These are phyloP conservation scores for Adansonia grandidieri DNA, from an alignment of 441 rosid genomes.

Conservation along the genomic window DNA sequence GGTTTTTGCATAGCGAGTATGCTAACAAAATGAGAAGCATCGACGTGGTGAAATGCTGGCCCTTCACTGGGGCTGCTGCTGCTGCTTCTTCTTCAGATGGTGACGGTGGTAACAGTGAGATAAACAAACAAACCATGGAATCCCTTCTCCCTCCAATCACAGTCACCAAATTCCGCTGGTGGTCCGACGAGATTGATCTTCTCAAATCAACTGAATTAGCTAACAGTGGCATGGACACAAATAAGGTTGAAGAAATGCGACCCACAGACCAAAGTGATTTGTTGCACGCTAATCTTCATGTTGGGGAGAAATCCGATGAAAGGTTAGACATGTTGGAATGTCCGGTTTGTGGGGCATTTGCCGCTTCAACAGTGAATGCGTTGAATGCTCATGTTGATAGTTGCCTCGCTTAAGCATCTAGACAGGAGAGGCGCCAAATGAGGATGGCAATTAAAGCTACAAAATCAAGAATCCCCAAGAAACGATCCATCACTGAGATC, in stretches of 20 bases:
- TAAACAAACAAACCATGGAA: conserved; percentile 32
- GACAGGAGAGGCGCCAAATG: conserved; percentile 32
- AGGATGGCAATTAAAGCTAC: conserved; percentile 32
- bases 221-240: background rate
- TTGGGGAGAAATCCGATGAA: conserved; percentile 28
- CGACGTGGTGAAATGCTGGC: conserved; percentile 59
- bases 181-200: conserved; percentile 55
- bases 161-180: conserved; percentile 64
- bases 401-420: conserved; percentile 31
- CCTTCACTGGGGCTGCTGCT: conserved; percentile 38
- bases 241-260: background rate
- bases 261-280: conserved; percentile 1
- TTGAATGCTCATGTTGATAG: conserved; percentile 32
- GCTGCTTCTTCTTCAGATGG: background rate
- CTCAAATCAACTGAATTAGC: conserved; percentile 29
- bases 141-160: conserved; percentile 55
- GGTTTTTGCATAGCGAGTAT: conserved; percentile 46
- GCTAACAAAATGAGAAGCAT: conserved; percentile 44
- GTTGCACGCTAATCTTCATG: conserved; percentile 4
- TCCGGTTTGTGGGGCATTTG: conserved; percentile 34
- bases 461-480: conserved; percentile 49
- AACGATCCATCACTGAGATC: conserved; percentile 55
- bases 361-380: conserved; percentile 35
- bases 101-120: background rate
- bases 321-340: conserved; percentile 35